Conservation (phyloP, 2,329 filamentous ascomycete genomes). For the Rutstroemia sp. region DNA sequence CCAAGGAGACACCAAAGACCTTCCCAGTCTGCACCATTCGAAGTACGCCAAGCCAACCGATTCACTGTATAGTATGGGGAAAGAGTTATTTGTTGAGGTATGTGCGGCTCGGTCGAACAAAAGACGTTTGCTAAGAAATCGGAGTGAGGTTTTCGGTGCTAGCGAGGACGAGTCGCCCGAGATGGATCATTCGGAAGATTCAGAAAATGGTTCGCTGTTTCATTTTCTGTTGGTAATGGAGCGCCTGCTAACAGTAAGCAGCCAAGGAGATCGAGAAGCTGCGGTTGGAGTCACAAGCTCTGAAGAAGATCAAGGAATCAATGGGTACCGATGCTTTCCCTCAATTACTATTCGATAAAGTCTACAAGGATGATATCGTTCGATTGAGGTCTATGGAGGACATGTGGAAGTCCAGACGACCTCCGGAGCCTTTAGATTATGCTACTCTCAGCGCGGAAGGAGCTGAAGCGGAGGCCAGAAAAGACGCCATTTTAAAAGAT, state of each 20-base stretch:
- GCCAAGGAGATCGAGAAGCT: conserved; percentile 81
- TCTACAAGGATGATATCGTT: conserved; percentile 79
- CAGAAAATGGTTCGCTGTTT: conserved; percentile 61
- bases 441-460: conserved; percentile 49
- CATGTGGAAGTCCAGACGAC: conserved; percentile 84
- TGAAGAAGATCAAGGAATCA: conserved; percentile 74
- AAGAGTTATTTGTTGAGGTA: conserved; percentile 90
- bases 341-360: conserved; percentile 81
- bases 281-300: conserved; percentile 71
- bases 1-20: conserved; percentile 83
- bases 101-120: conserved; percentile 7
- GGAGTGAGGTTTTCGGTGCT: conserved; percentile 76
- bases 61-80: conserved; percentile 98
- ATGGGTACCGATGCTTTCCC: conserved; percentile 74
- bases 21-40: conserved; percentile 97
- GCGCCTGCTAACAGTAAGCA: conserved; percentile 22
- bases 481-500: conserved; percentile 49
- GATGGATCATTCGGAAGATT: conserved; percentile 72
- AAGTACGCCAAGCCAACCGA: conserved; percentile 90
- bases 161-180: conserved; percentile 78
- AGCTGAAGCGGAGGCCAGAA: conserved; percentile 37
- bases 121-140: conserved; percentile 25
- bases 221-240: not conserved
- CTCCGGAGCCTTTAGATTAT: conserved; percentile 68
- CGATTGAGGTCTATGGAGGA: conserved; percentile 81